A percentile compares a stretch with the other conserved stretches of the same genome.
Conservation (phyloP, 768 basidiomycete genomes). For the Suillus decipiens region DNA sequence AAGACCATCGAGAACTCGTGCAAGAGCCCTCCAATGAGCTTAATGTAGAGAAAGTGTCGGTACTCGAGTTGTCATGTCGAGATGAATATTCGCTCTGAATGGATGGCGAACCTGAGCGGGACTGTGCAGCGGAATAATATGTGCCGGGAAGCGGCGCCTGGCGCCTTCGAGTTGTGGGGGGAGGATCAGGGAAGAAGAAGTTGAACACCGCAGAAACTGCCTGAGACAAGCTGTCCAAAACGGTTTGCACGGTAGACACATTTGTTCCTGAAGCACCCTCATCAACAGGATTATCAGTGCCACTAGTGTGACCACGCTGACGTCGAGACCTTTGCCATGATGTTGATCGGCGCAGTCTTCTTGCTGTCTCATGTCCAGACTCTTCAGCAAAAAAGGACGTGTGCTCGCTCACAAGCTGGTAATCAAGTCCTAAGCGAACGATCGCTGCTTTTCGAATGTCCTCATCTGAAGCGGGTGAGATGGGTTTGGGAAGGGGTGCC, state of each 20-base stretch:
- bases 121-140: slow-evolving; percentile 27
- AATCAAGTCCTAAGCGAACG: slow-evolving; percentile 49
- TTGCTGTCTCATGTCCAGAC: slow-evolving; percentile 25
- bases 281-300: neutral
- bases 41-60: slow-evolving; percentile 44
- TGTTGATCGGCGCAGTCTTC: slow-evolving; percentile 10
- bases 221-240: slow-evolving; percentile 22
- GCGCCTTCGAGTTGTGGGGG: slow-evolving; percentile 5
- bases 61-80: slow-evolving; percentile 31
- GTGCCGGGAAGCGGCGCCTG: slow-evolving; percentile 21
- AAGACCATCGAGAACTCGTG: slow-evolving; percentile 38
- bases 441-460: slow-evolving; percentile 47
- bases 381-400: slow-evolving; percentile 63
- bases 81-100: slow-evolving; percentile 13
- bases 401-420: slow-evolving; percentile 51
- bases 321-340: slow-evolving; percentile 24
- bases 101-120: slow-evolving; percentile 13
- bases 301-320: neutral
- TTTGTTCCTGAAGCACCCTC: neutral
- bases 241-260: slow-evolving; percentile 16
- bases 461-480: slow-evolving; percentile 28
- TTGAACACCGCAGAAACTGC: slow-evolving; percentile 20
- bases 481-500: slow-evolving; percentile 33
- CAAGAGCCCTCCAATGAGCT: slow-evolving; percentile 47
- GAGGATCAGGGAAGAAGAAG: slow-evolving; percentile 7